Evolutionary conservation across 352 stramenopile species (phyloP).

Genomic region (Phytophthora quininea): DNA sequence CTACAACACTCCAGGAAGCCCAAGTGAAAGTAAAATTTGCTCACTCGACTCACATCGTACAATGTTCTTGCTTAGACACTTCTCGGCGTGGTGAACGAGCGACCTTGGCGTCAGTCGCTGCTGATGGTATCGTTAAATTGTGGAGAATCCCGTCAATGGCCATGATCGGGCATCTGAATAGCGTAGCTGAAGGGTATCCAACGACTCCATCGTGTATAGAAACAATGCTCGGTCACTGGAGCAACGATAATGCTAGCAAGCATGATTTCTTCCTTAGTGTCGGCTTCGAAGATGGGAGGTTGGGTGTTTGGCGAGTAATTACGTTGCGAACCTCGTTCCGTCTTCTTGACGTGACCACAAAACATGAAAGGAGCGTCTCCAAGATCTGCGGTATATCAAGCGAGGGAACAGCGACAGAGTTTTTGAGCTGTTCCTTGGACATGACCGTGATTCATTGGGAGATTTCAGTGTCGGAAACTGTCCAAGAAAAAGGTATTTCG

Average conservation of each 20-base stretch:
- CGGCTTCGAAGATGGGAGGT: slow-evolving; percentile 62
- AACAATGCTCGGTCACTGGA: slow-evolving; percentile 14
- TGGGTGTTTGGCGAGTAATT: slow-evolving; percentile 47
- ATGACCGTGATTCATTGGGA: slow-evolving; percentile 72
- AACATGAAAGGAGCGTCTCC: slow-evolving; percentile 54
- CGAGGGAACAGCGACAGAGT: slow-evolving; percentile 14
- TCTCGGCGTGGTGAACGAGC: neutral
- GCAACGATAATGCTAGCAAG: neutral
- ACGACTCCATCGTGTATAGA: slow-evolving; percentile 48
- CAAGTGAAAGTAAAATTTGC: slow-evolving; percentile 27
- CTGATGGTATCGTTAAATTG: slow-evolving; percentile 66
- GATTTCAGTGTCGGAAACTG: slow-evolving; percentile 22
- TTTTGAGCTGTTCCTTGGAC: slow-evolving; percentile 61
- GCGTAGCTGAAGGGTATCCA: slow-evolving; percentile 28
- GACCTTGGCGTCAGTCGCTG: slow-evolving; percentile 47
- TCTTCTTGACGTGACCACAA: slow-evolving; percentile 33
- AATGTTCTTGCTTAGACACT: slow-evolving; percentile 28
- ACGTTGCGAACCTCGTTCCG: slow-evolving; percentile 20
- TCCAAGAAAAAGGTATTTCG: slow-evolving; percentile 69
- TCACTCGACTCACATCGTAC: slow-evolving; percentile 60
- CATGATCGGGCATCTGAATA: slow-evolving; percentile 50
- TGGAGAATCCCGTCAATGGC: slow-evolving; percentile 50
- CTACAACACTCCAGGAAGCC: slow-evolving; percentile 31
- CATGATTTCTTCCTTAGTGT: slow-evolving; percentile 27
- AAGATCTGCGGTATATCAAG: slow-evolving; percentile 30